Evolutionary conservation across 208 protist genomes (phyloP), one percentile per base, ranked within the genome.

Genomic region (Trypanosoma boissoni): DNA sequence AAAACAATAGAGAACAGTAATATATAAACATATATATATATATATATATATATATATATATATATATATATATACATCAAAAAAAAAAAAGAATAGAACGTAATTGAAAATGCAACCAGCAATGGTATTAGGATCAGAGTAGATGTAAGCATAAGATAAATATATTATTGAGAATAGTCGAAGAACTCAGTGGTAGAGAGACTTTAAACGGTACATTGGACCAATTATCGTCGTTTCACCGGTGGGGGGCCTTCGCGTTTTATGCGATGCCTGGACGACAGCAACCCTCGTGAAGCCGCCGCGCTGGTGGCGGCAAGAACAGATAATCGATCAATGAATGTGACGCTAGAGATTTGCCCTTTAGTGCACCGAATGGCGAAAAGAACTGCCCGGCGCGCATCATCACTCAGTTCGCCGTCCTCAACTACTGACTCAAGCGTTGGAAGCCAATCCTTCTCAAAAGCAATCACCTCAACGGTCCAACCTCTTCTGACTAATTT

Each of bases 221-320:
- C n/a, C n/a, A n/a, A n/a, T n/a, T n/a, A n/a, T n/a, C n/a, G n/a
- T n/a, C n/a, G n/a, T n/a, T n/a, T n/a, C n/a, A n/a, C n/a, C n/a
- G n/a, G n/a, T n/a, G n/a, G n/a, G n/a, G n/a, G n/a, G n/a, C n/a
- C n/a, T n/a, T n/a, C n/a, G n/a, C n/a, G n/a, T n/a, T n/a, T n/a
- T 53, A 3, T 32, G 21, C 27, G 34, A 31, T 28, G 24, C 20
- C 37, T 61, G 27, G 32, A 26, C 5, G 41, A 59, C 14, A 42
- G 27, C n/a, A 52, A 29, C 28, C 39, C 28, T 42, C 45, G 57
- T 56, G 50, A 67, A 26, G 45, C 9, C 29, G 29, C 68, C 29
- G 53, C 34, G 44, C 58, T 66, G 0, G 57, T 27, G 20, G 61
- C 66, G 26, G 66, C 58, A 46, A 72, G 66, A 29, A 72, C 55